Percentiles rank a stretch among this genome's conserved stretches.
Evolutionary conservation across 2,329 filamentous ascomycete species (phyloP).

Genomic region (Rhynchosporium secalis): DNA sequence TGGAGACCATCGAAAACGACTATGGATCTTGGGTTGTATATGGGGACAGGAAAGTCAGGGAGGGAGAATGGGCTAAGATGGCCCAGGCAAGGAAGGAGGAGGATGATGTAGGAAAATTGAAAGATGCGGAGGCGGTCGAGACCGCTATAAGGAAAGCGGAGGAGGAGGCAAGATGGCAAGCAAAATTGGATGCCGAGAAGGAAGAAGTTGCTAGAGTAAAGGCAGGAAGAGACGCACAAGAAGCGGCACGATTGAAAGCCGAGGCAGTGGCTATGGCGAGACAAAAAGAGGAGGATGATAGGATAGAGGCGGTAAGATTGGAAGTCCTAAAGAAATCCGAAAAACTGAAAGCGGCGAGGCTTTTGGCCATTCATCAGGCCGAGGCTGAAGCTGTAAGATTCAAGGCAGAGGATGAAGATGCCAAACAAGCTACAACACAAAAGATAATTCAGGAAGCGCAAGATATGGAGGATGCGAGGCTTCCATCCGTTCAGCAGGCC

Average conservation of each 20-base stretch:
- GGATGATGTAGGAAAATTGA: slow-evolving; percentile 35
- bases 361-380: not conserved
- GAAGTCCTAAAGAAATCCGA: slow-evolving; percentile 17
- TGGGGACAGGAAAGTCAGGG: slow-evolving; percentile 72
- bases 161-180: slow-evolving; percentile 18
- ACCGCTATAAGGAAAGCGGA: slow-evolving; percentile 23
- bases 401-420: slow-evolving; percentile 23
- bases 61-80: slow-evolving; percentile 55
- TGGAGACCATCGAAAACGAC: slow-evolving; percentile 75
- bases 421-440: slow-evolving; percentile 5
- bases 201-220: slow-evolving; percentile 18
- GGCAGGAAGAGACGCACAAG: slow-evolving; percentile 4
- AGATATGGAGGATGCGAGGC: slow-evolving; percentile 12
- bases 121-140: slow-evolving; percentile 27
- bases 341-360: slow-evolving; percentile 11
- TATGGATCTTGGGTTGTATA: slow-evolving; percentile 80
- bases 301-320: slow-evolving; percentile 9
- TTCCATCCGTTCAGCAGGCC: not conserved
- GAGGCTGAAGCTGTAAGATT: slow-evolving; percentile 13
- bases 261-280: slow-evolving; percentile 3
- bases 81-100: slow-evolving; percentile 31
- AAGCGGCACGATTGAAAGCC: slow-evolving; percentile 7
- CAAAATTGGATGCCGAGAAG: slow-evolving; percentile 20
- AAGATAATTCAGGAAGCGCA: slow-evolving; percentile 17
- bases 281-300: slow-evolving; percentile 25